Conservation (phyloP, 208 protist genomes). For the Balamuthia mandrillaris region DNA sequence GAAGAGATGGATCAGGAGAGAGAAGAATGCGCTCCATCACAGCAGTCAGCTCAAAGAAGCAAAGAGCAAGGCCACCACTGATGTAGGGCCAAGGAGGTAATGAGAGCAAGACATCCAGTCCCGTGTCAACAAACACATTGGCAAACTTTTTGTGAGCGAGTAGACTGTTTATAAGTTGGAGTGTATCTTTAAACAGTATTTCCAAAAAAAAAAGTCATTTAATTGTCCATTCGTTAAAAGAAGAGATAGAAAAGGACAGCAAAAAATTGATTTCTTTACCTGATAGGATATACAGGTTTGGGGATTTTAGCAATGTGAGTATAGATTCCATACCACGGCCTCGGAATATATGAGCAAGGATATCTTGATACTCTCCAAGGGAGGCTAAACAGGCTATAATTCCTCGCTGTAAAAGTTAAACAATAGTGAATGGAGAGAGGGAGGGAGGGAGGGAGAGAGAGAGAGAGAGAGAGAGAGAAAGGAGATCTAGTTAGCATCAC, state of each 20-base stretch:
- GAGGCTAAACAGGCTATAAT: not conserved
- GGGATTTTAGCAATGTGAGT: slow-evolving; percentile 16
- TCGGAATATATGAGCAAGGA: slow-evolving; percentile 22
- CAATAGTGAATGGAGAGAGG: too few species aligned
- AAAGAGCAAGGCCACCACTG: slow-evolving; percentile 41
- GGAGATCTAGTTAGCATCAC: too few species aligned
- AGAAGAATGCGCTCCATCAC: slow-evolving; percentile 50
- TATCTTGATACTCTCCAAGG: slow-evolving; percentile 41
- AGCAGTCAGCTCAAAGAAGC: slow-evolving; percentile 38
- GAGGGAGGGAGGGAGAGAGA: too few species aligned
- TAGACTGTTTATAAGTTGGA: slow-evolving; percentile 23
- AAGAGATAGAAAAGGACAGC: not conserved
- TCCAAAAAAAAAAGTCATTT: not conserved
- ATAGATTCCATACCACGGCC: slow-evolving; percentile 8
- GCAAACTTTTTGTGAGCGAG: slow-evolving; percentile 54
- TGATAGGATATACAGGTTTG: slow-evolving; percentile 4
- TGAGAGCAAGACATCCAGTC: slow-evolving; percentile 38
- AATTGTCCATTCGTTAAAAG: not conserved
- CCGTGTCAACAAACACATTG: slow-evolving; percentile 50
- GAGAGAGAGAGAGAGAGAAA: too few species aligned
- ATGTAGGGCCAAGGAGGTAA: not conserved
- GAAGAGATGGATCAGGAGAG: slow-evolving; percentile 14
- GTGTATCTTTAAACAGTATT: not conserved
- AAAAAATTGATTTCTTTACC: not conserved
- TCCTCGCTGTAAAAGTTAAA: slow-evolving; percentile 1